Evolutionary conservation across 2,329 filamentous ascomycete species (phyloP).

Genomic region (Cadophora sp.): DNA sequence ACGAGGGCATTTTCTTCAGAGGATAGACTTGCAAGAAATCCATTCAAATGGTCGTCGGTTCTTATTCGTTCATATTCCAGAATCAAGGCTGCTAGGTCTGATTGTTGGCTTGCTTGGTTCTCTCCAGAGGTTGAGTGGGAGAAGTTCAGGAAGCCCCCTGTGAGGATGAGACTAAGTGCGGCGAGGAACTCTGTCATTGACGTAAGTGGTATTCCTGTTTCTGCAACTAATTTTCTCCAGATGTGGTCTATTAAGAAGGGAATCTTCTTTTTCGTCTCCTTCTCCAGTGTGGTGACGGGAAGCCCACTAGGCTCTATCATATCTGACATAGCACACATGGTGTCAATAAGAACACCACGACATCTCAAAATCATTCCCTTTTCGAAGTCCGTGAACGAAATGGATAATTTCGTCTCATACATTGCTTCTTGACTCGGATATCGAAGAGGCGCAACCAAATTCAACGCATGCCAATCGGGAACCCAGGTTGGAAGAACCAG

Average conservation of each 20-base stretch:
- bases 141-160: neutral
- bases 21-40: slow-evolving; percentile 11
- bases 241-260: slow-evolving; percentile 30
- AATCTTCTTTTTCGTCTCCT: slow-evolving; percentile 26
- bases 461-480: slow-evolving; percentile 30
- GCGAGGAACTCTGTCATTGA: slow-evolving; percentile 7
- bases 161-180: neutral
- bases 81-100: slow-evolving; percentile 26
- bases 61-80: slow-evolving; percentile 27
- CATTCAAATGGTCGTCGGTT: neutral
- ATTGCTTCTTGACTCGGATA: slow-evolving; percentile 23
- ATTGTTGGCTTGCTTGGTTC: slow-evolving; percentile 15
- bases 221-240: slow-evolving; percentile 21
- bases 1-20: slow-evolving; percentile 18
- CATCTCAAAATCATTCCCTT: slow-evolving; percentile 23
- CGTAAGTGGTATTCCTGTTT: slow-evolving; percentile 16
- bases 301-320: slow-evolving; percentile 28
- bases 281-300: slow-evolving; percentile 25
- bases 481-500: slow-evolving; percentile 28
- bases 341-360: slow-evolving; percentile 25
- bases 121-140: slow-evolving; percentile 22
- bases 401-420: slow-evolving; percentile 13
- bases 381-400: neutral
- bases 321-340: slow-evolving; percentile 22
- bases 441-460: slow-evolving; percentile 24